Evolutionary conservation across 164 flowering plant genomes (phyloP).

Genomic region (Tetrastigma voinierianum): DNA sequence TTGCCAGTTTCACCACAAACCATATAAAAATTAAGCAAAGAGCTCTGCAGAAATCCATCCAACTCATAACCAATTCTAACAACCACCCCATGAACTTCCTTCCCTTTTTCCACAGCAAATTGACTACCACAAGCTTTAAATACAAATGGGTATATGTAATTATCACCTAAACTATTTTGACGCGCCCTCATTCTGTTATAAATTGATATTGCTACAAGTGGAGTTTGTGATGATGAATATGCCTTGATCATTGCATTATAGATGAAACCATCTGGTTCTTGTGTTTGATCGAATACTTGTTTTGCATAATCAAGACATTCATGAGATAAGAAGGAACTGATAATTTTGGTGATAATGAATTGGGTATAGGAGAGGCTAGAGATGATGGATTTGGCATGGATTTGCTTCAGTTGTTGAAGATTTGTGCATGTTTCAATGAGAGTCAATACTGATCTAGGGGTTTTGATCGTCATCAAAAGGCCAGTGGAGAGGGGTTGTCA

Average conservation of each 20-base stretch:
- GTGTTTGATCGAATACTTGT: neutral
- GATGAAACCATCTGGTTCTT: slow-evolving; percentile 8
- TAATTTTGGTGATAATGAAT: slow-evolving; percentile 10
- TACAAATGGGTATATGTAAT: slow-evolving; percentile 11
- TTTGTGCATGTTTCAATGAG: slow-evolving; percentile 11
- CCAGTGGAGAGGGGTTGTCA: neutral
- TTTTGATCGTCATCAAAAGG: neutral
- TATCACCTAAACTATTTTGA: slow-evolving; percentile 1
- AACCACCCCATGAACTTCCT: slow-evolving; percentile 14
- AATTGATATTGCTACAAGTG: slow-evolving; percentile 2
- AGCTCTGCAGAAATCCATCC: slow-evolving; percentile 15
- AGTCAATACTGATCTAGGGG: slow-evolving; percentile 13
- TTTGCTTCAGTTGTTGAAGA: slow-evolving; percentile 12
- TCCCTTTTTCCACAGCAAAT: slow-evolving; percentile 1
- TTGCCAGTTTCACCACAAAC: slow-evolving; percentile 10
- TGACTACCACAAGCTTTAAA: slow-evolving; percentile 17
- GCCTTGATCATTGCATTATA: slow-evolving; percentile 11
- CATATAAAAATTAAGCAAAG: slow-evolving; percentile 16
- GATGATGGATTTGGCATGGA: slow-evolving; percentile 15
- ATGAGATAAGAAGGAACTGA: neutral
- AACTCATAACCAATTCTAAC: slow-evolving; percentile 10
- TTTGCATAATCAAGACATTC: slow-evolving; percentile 6
- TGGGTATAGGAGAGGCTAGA: slow-evolving; percentile 5
- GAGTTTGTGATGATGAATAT: slow-evolving; percentile 11
- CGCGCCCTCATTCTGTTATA: slow-evolving; percentile 10